A percentile compares a stretch with the other conserved stretches of the same genome.
phyloP scores from a whole-genome alignment of 208 protist species.

The Zelonia costaricensis region DNA sequence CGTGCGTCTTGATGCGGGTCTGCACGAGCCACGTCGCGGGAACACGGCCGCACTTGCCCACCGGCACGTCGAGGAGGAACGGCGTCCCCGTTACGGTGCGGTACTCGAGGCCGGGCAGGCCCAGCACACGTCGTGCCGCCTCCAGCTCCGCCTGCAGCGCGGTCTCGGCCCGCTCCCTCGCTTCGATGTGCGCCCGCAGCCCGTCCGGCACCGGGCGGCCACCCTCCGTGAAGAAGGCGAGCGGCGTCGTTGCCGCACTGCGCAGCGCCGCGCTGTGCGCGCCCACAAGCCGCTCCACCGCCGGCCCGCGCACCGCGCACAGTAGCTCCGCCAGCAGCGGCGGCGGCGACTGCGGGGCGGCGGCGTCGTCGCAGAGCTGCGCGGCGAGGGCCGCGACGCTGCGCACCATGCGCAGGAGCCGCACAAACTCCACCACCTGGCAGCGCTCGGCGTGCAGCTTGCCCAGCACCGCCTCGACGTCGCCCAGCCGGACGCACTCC shows the following conservation, averaged over 20 bases:
- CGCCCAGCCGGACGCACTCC: conserved; percentile 68
- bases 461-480: conserved; percentile 75
- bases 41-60: conserved; percentile 43
- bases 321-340: conserved; percentile 39
- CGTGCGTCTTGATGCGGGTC: conserved; percentile 76
- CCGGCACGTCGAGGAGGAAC: conserved; percentile 78
- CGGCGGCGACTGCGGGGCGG: background rate
- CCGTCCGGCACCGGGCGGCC: conserved; percentile 17
- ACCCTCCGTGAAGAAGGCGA: conserved; percentile 57
- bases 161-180: conserved; percentile 35
- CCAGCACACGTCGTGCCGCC: conserved; percentile 38
- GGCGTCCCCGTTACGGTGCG: conserved; percentile 78
- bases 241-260: conserved; percentile 49
- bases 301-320: conserved; percentile 12
- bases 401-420: conserved; percentile 60
- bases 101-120: conserved; percentile 71
- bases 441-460: conserved; percentile 80
- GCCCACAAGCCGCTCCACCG: conserved; percentile 36
- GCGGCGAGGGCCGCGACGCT: conserved; percentile 28
- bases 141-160: conserved; percentile 69
- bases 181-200: conserved; percentile 42
- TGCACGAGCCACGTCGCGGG: conserved; percentile 74
- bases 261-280: conserved; percentile 37
- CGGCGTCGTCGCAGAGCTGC: conserved; percentile 13
- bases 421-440: conserved; percentile 68